Percentiles rank a stretch among this genome's conserved stretches.
Evolutionary conservation across 495 filamentous ascomycete genomes (phyloP).

Genomic region (Talaromyces wortmannii): DNA sequence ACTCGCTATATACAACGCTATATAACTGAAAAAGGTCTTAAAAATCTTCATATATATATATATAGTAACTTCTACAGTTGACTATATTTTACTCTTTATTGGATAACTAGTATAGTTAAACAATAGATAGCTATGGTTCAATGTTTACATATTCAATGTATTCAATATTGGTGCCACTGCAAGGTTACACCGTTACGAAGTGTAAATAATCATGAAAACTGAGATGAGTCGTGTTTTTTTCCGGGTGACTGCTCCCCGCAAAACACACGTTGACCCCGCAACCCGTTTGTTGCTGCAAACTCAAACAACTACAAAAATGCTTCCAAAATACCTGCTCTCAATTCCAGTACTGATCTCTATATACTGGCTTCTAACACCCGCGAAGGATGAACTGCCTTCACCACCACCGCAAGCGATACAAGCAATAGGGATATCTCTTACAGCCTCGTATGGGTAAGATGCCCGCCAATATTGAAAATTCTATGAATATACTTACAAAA

Average conservation of each 20-base stretch:
- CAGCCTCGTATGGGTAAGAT: not conserved
- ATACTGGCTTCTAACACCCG: not conserved
- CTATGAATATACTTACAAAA: not conserved
- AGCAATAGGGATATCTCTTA: not conserved
- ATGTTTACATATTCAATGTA: no score
- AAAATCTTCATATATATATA: no score
- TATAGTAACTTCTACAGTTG: no score
- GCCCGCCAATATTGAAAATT: not conserved
- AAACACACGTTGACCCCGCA: not conserved
- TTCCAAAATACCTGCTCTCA: not conserved
- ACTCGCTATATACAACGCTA: no score
- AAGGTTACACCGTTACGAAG: no score
- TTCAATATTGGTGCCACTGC: no score
- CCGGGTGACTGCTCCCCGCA: not conserved
- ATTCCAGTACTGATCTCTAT: not conserved
- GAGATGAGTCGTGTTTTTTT: no score
- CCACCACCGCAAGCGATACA: not conserved
- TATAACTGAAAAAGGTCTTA: no score
- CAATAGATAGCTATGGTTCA: no score
- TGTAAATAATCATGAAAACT: no score
- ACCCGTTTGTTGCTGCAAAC: not conserved
- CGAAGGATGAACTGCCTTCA: not conserved
- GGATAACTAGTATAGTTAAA: no score
- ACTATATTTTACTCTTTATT: no score
- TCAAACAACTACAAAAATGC: not conserved